phyloP scores from a whole-genome alignment of 2,329 filamentous ascomycete species.

The Penicillium corylophilum region DNA sequence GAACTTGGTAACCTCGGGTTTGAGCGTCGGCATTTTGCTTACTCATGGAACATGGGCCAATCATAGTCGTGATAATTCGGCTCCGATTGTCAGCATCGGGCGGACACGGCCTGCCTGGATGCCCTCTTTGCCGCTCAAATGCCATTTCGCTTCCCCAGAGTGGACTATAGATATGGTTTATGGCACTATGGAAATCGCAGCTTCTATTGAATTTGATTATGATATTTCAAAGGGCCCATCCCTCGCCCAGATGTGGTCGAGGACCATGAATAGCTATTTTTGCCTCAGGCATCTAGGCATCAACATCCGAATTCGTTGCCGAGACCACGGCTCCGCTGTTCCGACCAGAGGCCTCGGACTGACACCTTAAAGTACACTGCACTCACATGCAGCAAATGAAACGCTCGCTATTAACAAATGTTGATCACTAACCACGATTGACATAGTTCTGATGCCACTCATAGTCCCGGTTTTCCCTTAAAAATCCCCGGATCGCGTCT shows the following conservation, averaged over 20 bases:
- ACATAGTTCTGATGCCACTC: constrained; percentile 49
- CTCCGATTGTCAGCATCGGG: constrained; percentile 37
- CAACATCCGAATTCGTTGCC: constrained; percentile 14
- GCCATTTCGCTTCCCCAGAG: not conserved
- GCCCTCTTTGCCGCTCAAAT: constrained; percentile 10
- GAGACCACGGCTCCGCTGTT: constrained; percentile 5
- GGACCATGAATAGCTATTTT: not conserved
- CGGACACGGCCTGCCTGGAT: constrained; percentile 31
- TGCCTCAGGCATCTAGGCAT: constrained; percentile 16
- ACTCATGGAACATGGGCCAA: constrained; percentile 32
- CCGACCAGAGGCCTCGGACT: constrained; percentile 6
- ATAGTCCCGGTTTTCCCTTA: constrained; percentile 36
- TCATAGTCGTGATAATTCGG: constrained; percentile 28
- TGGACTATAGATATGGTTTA: not conserved
- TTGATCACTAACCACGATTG: constrained; percentile 13
- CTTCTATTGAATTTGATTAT: not conserved
- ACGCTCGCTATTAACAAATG: not conserved
- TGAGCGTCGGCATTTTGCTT: constrained; percentile 32
- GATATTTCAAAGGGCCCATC: not conserved
- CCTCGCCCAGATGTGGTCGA: not conserved
- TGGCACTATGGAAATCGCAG: too few relatives aligned
- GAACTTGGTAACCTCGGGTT: constrained; percentile 38
- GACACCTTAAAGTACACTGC: not conserved
- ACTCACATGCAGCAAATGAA: constrained; percentile 2
- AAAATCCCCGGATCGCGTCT: constrained; percentile 30